Percentiles rank a stretch among this genome's conserved stretches.
phyloP scores from a whole-genome alignment of 2,329 filamentous ascomycete species.

The Bipolaris bicolor region DNA sequence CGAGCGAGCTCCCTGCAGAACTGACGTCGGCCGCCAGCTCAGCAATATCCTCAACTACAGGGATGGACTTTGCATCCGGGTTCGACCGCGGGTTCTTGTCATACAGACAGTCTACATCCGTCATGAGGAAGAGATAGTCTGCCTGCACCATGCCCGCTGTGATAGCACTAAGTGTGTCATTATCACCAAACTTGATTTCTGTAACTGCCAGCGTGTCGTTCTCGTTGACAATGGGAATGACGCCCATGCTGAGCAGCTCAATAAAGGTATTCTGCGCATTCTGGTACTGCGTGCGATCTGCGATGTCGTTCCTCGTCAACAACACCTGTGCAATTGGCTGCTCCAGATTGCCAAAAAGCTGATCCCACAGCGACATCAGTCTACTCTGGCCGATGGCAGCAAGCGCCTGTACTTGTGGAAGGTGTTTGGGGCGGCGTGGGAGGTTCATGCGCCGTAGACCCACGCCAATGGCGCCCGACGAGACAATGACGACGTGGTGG shows the following conservation, averaged over 20 bases:
- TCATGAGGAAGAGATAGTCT: conserved; percentile 97
- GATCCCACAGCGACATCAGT: conserved; percentile 94
- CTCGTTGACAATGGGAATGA: conserved; percentile 98
- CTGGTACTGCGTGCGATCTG: conserved; percentile 91
- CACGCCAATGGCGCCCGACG: conserved; percentile 94
- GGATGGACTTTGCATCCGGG: conserved; percentile 85
- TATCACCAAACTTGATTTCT: conserved; percentile 99
- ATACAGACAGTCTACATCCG: conserved; percentile 96
- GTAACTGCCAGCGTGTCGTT: conserved; percentile 96
- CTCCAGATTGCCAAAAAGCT: conserved; percentile 82
- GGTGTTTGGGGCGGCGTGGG: conserved; percentile 83
- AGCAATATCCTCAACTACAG: conserved; percentile 88
- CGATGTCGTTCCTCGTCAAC: conserved; percentile 93
- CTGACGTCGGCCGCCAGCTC: conserved; percentile 87
- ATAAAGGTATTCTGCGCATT: conserved; percentile 96
- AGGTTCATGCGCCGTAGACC: conserved; percentile 90
- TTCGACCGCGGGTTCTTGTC: conserved; percentile 90
- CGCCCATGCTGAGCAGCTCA: conserved; percentile 89
- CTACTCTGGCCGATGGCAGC: conserved; percentile 96
- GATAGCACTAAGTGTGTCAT: conserved; percentile 95
- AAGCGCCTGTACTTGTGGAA: conserved; percentile 88
- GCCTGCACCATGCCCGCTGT: conserved; percentile 97
- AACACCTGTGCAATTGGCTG: conserved; percentile 95
- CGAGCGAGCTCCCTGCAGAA: conserved; percentile 83
- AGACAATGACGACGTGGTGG: conserved; percentile 93